Conservation (phyloP, 306 rosid species). For the Gastrolobium villosum region DNA sequence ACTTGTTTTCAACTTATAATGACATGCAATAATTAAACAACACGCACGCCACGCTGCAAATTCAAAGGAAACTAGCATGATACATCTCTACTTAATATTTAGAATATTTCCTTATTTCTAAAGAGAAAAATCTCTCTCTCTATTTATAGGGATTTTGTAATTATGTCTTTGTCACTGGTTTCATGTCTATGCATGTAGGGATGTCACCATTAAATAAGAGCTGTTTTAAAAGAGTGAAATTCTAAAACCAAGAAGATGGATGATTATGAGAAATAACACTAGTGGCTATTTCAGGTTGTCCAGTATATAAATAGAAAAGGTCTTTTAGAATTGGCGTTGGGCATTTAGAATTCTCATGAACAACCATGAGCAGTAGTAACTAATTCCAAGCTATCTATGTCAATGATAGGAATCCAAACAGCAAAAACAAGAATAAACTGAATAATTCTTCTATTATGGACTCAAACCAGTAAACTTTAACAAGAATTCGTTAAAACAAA, state of each 20-base stretch:
- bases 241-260: neutral
- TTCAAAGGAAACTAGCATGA: neutral
- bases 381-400: conserved; percentile 10
- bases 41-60: neutral
- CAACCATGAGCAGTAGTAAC: conserved; percentile 3
- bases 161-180: neutral
- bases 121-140: too few relatives aligned
- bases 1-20: neutral
- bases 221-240: neutral
- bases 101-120: neutral
- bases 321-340: neutral
- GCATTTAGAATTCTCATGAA: neutral
- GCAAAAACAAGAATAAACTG: too few relatives aligned
- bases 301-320: neutral
- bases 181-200: neutral
- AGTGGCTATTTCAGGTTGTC: neutral
- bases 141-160: neutral
- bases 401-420: too few relatives aligned
- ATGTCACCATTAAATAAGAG: neutral
- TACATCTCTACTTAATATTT: neutral
- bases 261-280: neutral
- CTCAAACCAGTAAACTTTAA: too few relatives aligned
- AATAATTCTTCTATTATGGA: too few relatives aligned
- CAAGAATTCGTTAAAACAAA: too few relatives aligned
- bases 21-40: neutral